A percentile compares a stretch with the other conserved stretches of the same genome.
Evolutionary conservation across 805 yeast species (phyloP).

Genomic region (Metschnikowia aberdeeniae): DNA sequence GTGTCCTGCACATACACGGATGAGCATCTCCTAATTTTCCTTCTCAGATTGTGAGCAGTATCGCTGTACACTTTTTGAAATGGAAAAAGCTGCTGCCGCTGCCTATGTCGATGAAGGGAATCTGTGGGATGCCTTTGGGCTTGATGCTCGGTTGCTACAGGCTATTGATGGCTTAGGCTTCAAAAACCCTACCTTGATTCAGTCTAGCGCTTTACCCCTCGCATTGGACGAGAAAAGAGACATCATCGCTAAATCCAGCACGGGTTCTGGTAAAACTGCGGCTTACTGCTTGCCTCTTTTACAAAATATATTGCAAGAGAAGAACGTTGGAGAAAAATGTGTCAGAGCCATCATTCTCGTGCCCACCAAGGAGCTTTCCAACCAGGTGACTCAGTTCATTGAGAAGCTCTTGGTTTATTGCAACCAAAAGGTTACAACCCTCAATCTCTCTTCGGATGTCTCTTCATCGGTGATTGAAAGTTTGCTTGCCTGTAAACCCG

Average conservation of each 20-base stretch:
- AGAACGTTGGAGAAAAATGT: constrained; percentile 23
- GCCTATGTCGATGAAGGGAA: constrained; percentile 69
- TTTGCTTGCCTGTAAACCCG: constrained; percentile 69
- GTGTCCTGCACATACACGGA: constrained; percentile 11
- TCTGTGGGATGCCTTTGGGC: constrained; percentile 68
- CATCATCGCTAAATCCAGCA: constrained; percentile 87
- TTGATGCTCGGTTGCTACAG: constrained; percentile 80
- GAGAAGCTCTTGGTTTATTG: constrained; percentile 68
- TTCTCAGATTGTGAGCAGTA: neutral
- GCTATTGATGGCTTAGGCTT: constrained; percentile 80
- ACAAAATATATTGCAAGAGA: constrained; percentile 59
- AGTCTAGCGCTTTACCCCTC: constrained; percentile 85
- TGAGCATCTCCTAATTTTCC: constrained; percentile 19
- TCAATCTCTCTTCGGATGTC: constrained; percentile 65
- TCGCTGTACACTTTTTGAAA: neutral
- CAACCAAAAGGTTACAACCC: constrained; percentile 55
- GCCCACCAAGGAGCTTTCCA: constrained; percentile 89
- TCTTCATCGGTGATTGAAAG: constrained; percentile 70
- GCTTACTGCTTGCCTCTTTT: constrained; percentile 86
- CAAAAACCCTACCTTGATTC: constrained; percentile 84
- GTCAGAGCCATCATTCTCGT: constrained; percentile 71
- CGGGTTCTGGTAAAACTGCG: constrained; percentile 95
- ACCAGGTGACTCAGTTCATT: constrained; percentile 73
- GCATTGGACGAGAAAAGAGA: constrained; percentile 89
- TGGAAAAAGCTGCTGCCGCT: constrained; percentile 47